phyloP scores from a whole-genome alignment of 1,139 yeast species.

The Candida glucosophila region DNA sequence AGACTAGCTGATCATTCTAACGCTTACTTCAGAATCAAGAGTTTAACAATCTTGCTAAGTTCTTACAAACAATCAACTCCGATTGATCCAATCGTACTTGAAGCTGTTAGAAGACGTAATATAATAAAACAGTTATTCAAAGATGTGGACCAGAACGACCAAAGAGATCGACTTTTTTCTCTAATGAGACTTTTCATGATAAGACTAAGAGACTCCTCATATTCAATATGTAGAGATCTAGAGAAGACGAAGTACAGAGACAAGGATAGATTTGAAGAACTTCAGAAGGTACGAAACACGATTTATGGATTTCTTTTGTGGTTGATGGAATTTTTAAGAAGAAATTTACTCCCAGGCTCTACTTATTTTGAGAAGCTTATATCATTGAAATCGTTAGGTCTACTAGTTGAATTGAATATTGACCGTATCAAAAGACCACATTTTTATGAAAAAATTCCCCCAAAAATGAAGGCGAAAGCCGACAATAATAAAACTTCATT shows the following conservation, averaged over 20 bases:
- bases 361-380: constrained; percentile 56
- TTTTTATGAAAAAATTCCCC: constrained; percentile 4
- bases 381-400: constrained; percentile 40
- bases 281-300: constrained; percentile 26
- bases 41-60: constrained; percentile 52
- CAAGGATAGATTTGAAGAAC: constrained; percentile 26
- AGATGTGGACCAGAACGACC: constrained; percentile 54
- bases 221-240: constrained; percentile 35
- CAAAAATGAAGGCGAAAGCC: constrained; percentile 4
- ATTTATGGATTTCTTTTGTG: constrained; percentile 53
- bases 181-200: constrained; percentile 50
- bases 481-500: constrained; percentile 2
- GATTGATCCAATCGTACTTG: constrained; percentile 36
- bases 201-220: constrained; percentile 60
- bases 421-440: constrained; percentile 28
- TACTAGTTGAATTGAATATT: constrained; percentile 48
- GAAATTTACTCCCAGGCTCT: constrained; percentile 53
- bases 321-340: constrained; percentile 31
- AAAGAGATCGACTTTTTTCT: constrained; percentile 57
- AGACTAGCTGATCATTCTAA: constrained; percentile 18
- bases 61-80: constrained; percentile 56
- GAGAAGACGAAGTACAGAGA: constrained; percentile 24
- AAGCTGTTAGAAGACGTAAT: constrained; percentile 27
- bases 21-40: constrained; percentile 43
- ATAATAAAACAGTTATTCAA: constrained; percentile 39